Evolutionary conservation across 805 yeast species (phyloP).

Genomic region (Isabelozyma gotoi): DNA sequence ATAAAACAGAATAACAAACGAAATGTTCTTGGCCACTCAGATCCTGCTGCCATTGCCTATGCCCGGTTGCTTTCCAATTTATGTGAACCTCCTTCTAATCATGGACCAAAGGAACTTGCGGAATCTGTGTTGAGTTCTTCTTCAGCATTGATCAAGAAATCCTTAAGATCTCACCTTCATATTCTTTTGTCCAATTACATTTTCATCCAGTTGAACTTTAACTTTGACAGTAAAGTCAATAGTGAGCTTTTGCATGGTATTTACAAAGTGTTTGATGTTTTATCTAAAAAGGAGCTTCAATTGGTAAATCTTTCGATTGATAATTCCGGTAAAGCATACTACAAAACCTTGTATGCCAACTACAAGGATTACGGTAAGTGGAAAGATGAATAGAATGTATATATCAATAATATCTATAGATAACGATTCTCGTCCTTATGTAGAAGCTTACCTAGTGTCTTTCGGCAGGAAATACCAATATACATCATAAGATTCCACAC

Average conservation of each 20-base stretch:
- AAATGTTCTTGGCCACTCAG: not conserved
- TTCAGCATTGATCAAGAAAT: conserved; percentile 52
- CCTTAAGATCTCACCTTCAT: conserved; percentile 64
- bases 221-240: conserved; percentile 47
- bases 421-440: conserved; percentile 30
- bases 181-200: conserved; percentile 60
- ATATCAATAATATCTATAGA: conserved; percentile 6
- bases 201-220: conserved; percentile 47
- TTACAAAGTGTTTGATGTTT: conserved; percentile 63
- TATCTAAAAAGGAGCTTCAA: conserved; percentile 66
- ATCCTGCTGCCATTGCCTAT: conserved; percentile 45
- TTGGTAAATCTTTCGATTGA: conserved; percentile 67
- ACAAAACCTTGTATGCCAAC: conserved; percentile 65
- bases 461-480: conserved; percentile 14
- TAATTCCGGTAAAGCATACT: conserved; percentile 63
- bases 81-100: conserved; percentile 63
- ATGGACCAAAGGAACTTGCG: conserved; percentile 24
- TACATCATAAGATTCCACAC: conserved; percentile 35
- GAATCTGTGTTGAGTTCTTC: conserved; percentile 51
- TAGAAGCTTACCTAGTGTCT: conserved; percentile 28
- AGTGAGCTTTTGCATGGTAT: conserved; percentile 55
- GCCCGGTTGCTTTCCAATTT: conserved; percentile 63
- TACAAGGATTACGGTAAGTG: conserved; percentile 81
- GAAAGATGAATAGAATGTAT: conserved; percentile 51
- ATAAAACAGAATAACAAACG: conserved; percentile 16